Base-by-base conservation (phyloP, 257 asterid species). In the Misopates orontium region DNA sequence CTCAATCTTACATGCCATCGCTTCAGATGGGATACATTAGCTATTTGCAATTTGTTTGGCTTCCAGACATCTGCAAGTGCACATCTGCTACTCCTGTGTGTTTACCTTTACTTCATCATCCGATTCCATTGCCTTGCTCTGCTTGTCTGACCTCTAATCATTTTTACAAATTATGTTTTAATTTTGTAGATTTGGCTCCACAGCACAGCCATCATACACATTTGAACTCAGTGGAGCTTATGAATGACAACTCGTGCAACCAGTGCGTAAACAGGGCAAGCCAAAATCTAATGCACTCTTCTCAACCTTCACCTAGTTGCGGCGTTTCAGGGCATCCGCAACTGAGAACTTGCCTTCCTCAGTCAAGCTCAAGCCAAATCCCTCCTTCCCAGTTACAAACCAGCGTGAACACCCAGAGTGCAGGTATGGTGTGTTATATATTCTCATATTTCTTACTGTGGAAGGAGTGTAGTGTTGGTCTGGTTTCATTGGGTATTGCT, bases 311-410 rank as follows among this genome's bases (percentile, higher is more conserved):
- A 24, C 66, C 36, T 10, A 56, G 59, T 20, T 44, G 36, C 50
- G 13, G 55, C 58, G 17, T 23, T 63, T 19, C 28, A 16, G 28
- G 51, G 32, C 59, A 19, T 28, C 36, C 57, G 32, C 40, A 56
- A 23, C 51, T 16, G 18, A 58, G 66, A 49, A 25, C 56, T 36
- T 57, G 22, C 59, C 63, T 56, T 36, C 59, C 20, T 18, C 51
- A 58, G 36, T 58, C 66, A 68, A 68, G 66, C 59, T 57, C 66
- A 8, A 20, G 53, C 24, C 59, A 58, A 16, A 16, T 68, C 59
- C 59, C 58, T 31, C 73, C 59, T 48, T 47, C 53, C 60, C 39
- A 16, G 14, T 16, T 59, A 49, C 60, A 56, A 59, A 57, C 66
- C 17, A 60, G 52, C 60, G 44, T 22, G 45, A 68, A 19, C 44